A percentile compares a stretch with the other conserved stretches of the same genome.
These are phyloP conservation scores for Sarocladium strictum DNA, from an alignment of 2,329 filamentous ascomycete species.

Conservation along the genomic window DNA sequence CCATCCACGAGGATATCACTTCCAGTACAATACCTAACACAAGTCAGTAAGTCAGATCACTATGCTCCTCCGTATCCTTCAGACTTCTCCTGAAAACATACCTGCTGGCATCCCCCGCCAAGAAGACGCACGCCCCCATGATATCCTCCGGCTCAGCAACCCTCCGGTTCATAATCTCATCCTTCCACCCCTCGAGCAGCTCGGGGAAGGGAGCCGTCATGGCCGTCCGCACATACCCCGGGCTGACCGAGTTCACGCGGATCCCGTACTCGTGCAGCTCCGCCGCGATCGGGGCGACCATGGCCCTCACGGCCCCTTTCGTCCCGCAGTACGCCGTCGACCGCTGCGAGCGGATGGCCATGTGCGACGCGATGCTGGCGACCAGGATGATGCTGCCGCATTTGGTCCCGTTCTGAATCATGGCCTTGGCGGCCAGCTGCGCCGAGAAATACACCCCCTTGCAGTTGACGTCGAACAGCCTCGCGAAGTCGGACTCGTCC, in stretches of 20 bases:
- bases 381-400: constrained; percentile 47
- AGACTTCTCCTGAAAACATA: constrained; percentile 22
- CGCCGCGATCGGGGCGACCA: constrained; percentile 20
- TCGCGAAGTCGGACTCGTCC: constrained; percentile 58
- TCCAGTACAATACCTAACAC: constrained; percentile 29
- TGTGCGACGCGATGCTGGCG: constrained; percentile 46
- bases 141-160: constrained; percentile 45
- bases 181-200: constrained; percentile 41
- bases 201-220: constrained; percentile 40
- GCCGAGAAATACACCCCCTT: constrained; percentile 57
- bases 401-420: constrained; percentile 44
- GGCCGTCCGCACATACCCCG: constrained; percentile 35
- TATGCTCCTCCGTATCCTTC: background rate
- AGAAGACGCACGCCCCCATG: constrained; percentile 39
- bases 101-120: constrained; percentile 40
- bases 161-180: constrained; percentile 40
- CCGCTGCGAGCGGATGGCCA: constrained; percentile 42
- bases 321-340: constrained; percentile 28
- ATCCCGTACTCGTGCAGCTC: constrained; percentile 31
- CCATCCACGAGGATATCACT: constrained; percentile 40
- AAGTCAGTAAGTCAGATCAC: background rate
- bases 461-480: constrained; percentile 59
- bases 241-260: constrained; percentile 40
- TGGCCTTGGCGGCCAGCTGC: constrained; percentile 41
- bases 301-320: constrained; percentile 19